These are phyloP conservation scores for Populus tomentosa DNA, from an alignment of 441 rosid genomes.

Conservation along the genomic window DNA sequence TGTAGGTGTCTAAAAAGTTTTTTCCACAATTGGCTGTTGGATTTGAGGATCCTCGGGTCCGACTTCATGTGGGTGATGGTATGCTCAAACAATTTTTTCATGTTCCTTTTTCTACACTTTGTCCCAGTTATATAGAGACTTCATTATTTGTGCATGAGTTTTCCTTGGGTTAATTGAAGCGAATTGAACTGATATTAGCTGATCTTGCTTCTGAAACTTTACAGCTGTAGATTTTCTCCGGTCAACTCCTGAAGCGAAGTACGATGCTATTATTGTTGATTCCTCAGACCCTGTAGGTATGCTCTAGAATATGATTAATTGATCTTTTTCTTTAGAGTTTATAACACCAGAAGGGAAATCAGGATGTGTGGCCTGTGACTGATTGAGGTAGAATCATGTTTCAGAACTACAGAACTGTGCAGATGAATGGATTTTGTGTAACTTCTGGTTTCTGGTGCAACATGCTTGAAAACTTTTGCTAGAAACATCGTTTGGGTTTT, in stretches of 20 bases:
- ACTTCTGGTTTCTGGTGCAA: neutral
- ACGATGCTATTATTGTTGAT: slow-evolving; percentile 91
- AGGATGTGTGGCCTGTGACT: neutral
- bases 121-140: neutral
- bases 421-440: neutral
- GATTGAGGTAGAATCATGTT: neutral
- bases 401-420: neutral
- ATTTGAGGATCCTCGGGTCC: slow-evolving; percentile 92
- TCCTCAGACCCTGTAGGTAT: slow-evolving; percentile 97
- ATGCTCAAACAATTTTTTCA: slow-evolving; percentile 15
- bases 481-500: neutral
- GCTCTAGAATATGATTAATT: slow-evolving; percentile 19
- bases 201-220: slow-evolving; percentile 21
- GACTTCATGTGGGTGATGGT: slow-evolving; percentile 94
- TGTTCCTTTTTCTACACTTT: neutral
- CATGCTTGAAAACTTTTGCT: neutral
- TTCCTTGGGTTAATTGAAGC: neutral
- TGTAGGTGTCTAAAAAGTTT: slow-evolving; percentile 68
- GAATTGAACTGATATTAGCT: slow-evolving; percentile 12
- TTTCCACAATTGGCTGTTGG: slow-evolving; percentile 85
- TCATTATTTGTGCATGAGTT: neutral
- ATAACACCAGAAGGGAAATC: neutral
- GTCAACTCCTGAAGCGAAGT: slow-evolving; percentile 62
- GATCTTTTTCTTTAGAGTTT: neutral
- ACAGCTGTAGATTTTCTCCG: slow-evolving; percentile 86